These are phyloP conservation scores for Fusarium pseudograminearum DNA, from an alignment of 2,329 filamentous ascomycete genomes.

Conservation along the genomic window DNA sequence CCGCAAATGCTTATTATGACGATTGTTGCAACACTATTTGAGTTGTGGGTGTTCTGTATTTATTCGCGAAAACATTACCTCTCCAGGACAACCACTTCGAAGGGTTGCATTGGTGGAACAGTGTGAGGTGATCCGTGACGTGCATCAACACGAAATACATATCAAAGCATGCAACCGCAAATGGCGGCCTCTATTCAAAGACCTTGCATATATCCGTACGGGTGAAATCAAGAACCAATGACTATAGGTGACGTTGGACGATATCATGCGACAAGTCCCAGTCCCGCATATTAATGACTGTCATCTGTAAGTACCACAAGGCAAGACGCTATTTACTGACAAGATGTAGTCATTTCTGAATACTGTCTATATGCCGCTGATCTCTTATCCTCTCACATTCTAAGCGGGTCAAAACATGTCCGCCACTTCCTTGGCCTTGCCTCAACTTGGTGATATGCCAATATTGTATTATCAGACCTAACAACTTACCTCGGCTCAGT, in stretches of 20 bases:
- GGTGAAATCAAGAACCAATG: not conserved
- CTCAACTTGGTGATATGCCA: not conserved
- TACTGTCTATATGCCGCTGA: not conserved
- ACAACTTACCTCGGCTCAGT: not conserved
- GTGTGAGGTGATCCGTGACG: constrained; percentile 11
- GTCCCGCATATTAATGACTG: not conserved
- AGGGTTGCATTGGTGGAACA: constrained; percentile 22
- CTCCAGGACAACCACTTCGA: constrained; percentile 15
- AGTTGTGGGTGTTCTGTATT: not conserved
- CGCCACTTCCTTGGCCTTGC: constrained; percentile 9
- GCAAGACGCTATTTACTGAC: not conserved
- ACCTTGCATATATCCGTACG: not conserved
- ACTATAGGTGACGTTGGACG: not conserved
- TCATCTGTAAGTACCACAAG: not conserved
- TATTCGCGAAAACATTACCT: not conserved
- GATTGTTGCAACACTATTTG: not conserved
- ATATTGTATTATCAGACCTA: constrained; percentile 12
- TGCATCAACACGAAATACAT: constrained; percentile 5
- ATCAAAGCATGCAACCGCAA: not conserved
- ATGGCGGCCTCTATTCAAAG: not conserved
- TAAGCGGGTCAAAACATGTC: constrained; percentile 16
- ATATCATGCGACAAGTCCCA: not conserved
- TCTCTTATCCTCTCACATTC: not conserved
- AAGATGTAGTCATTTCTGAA: not conserved
- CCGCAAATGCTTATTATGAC: not conserved